Base-by-base conservation (phyloP, 1,139 yeast species). In the Trichomonascaceae sp. region DNA sequence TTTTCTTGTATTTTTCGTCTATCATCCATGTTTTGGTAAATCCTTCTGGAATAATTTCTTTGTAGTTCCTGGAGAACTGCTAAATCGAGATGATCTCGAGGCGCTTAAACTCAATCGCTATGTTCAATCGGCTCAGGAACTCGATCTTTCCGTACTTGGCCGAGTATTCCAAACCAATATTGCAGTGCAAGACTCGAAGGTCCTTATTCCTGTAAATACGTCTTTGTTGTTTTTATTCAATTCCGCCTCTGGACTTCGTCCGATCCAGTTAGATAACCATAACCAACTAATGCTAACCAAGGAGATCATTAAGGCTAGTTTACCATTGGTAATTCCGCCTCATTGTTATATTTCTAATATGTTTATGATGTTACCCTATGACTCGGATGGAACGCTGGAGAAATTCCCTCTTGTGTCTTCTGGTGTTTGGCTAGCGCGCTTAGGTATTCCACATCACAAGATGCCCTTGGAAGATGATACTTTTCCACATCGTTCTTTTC, bases 211-310 rank as follows among this genome's bases (percentile, higher is more conserved):
- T 9, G 38, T 51, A 13, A 58, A 63, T 47, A 55, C 63, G n/a
- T 57, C 64, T 1, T 53, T 63, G 45, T 45, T 63, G 48, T 63
- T 63, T 44, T 49, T 63, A 39, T 63, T 63, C 55, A 63, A 63
- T 48, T 58, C 62, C 22, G 27, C 45, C 6, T 38, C 50, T 13
- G 20, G 27, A 7, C 43, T 13, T 7, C 19, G 6, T 36, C 43
- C 22, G 8, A 38, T 22, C n/a, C 20, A 36, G 45, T 27, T 48
- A 22, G 51, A 20, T 12, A n/a, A 17, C 10, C 22, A 43, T n/a
- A 55, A 52, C 24, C 56, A 58, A 30, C 58, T 58, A 32, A 53
- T 59, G 38, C 65, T 61, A 38, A 57, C 65, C 1, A 36, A 36
- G 17, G 41, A 36, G 17, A 36, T 36, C 41, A 36, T 36, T 13